Conservation (phyloP, 768 basidiomycete genomes). For the Stropharia rugosoannulata region DNA sequence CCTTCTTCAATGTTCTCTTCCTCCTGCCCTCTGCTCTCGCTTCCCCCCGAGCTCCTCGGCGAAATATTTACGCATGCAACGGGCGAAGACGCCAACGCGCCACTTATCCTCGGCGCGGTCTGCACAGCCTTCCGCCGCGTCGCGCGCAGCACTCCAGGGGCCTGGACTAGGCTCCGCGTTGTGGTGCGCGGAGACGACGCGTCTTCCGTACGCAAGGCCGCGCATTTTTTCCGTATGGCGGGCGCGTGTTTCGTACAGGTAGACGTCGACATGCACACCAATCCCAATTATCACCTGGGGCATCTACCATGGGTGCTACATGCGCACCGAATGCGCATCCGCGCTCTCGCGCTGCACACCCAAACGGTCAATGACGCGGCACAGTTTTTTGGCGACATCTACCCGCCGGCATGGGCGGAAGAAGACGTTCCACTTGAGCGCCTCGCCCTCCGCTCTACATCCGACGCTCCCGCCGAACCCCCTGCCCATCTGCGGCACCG, state of each 20-base stretch:
- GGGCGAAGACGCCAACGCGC: slow-evolving; percentile 26
- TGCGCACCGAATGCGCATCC: slow-evolving; percentile 7
- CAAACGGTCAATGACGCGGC: slow-evolving; percentile 10
- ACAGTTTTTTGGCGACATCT: slow-evolving; percentile 9
- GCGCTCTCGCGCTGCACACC: slow-evolving; percentile 8
- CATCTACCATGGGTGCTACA: slow-evolving; percentile 9
- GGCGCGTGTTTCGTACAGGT: slow-evolving; percentile 21
- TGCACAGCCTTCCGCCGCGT: slow-evolving; percentile 27
- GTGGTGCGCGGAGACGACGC: slow-evolving; percentile 9
- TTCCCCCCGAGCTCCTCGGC: slow-evolving; percentile 35
- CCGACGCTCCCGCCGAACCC: neutral
- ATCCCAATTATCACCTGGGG: neutral
- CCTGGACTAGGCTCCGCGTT: slow-evolving; percentile 29
- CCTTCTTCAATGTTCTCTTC: neutral
- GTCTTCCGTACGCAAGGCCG: slow-evolving; percentile 21
- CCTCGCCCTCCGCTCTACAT: slow-evolving; percentile 9
- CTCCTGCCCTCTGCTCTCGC: neutral
- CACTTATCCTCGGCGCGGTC: slow-evolving; percentile 28
- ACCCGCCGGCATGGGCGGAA: neutral
- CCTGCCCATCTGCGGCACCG: neutral
- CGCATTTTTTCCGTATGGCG: slow-evolving; percentile 28
- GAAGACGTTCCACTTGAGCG: slow-evolving; percentile 1
- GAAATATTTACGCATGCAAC: slow-evolving; percentile 31
- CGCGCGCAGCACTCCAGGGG: slow-evolving; percentile 26
- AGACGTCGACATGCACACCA: slow-evolving; percentile 16